A percentile compares a stretch with the other conserved stretches of the same genome.
Conservation (phyloP, 2,329 filamentous ascomycete genomes). For the Ramularia collo-cygni region DNA sequence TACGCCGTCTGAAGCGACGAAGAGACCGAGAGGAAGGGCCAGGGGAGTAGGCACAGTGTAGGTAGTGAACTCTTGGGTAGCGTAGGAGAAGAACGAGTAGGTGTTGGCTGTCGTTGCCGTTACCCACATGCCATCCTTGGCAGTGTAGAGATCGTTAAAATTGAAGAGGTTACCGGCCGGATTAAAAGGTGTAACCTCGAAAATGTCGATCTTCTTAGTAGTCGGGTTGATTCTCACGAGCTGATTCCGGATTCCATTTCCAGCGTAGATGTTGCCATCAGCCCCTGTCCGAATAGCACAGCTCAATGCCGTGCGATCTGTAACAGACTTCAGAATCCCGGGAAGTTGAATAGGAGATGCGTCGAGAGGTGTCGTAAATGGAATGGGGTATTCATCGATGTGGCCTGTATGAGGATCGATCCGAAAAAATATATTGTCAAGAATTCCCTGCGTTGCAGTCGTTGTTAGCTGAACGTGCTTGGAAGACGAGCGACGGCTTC, state of each 20-base stretch:
- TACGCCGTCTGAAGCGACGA: conserved; percentile 11
- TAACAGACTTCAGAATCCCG: conserved; percentile 2
- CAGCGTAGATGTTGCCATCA: conserved; percentile 10
- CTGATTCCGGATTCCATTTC: conserved; percentile 10
- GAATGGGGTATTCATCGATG: conserved; percentile 16
- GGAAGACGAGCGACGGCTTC: conserved; percentile 5
- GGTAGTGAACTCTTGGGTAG: conserved; percentile 10
- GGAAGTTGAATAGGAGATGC: conserved; percentile 10
- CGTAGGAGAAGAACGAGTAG: conserved; percentile 7
- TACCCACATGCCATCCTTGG: conserved; percentile 17
- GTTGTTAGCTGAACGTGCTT: no score
- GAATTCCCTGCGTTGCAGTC: conserved; percentile 4
- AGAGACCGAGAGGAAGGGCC: conserved; percentile 14
- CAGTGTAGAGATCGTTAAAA: conserved; percentile 21
- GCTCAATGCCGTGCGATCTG: conserved; percentile 8
- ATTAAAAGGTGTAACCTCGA: conserved; percentile 7
- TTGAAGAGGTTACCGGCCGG: conserved; percentile 17
- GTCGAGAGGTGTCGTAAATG: conserved; percentile 15
- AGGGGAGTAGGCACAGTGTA: conserved; percentile 11
- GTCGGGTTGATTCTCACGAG: conserved; percentile 11
- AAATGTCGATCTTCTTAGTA: conserved; percentile 6
- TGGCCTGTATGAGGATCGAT: conserved; percentile 12
- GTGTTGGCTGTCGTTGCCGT: conserved; percentile 19
- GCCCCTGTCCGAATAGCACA: conserved; percentile 9
- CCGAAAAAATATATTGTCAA: conserved; percentile 17